Percentiles rank a stretch among this genome's conserved stretches.
These are phyloP conservation scores for Lycium barbarum DNA, from an alignment of 257 asterid genomes.

Conservation along the genomic window DNA sequence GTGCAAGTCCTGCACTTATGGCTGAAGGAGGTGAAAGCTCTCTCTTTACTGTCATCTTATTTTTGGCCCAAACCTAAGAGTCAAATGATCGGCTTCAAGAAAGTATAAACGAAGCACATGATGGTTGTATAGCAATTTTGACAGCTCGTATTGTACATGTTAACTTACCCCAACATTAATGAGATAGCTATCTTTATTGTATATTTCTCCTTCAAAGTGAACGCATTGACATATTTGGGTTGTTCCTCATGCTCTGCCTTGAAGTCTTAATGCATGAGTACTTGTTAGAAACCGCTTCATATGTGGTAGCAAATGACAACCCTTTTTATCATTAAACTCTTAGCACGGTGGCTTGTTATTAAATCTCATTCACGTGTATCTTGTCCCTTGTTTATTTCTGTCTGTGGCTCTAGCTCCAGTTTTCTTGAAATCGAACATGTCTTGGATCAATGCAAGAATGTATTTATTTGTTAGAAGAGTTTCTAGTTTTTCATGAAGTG, in stretches of 20 bases:
- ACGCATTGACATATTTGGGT: not conserved
- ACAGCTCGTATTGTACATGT: slow-evolving; percentile 11
- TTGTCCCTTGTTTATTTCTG: not conserved
- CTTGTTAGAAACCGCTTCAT: not conserved
- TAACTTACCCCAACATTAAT: slow-evolving; percentile 13
- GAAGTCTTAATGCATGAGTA: not conserved
- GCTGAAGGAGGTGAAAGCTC: slow-evolving; percentile 9
- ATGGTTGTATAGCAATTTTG: not conserved
- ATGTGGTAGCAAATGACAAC: slow-evolving; percentile 8
- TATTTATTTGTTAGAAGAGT: not conserved
- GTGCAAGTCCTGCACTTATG: slow-evolving; percentile 5
- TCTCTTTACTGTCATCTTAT: not conserved
- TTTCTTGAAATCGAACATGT: not conserved
- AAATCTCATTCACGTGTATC: not conserved
- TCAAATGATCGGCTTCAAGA: not conserved
- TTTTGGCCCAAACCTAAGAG: not conserved
- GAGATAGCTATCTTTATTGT: not conserved
- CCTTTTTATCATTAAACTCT: not conserved
- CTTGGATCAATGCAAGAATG: slow-evolving; percentile 19
- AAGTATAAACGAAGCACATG: not conserved
- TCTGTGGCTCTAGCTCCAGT: slow-evolving; percentile 13
- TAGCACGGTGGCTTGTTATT: not conserved
- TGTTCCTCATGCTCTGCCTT: slow-evolving; percentile 16
- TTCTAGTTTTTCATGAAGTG: slow-evolving; percentile 19
- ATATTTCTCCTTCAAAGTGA: slow-evolving; percentile 1